phyloP scores from a whole-genome alignment of 1,284 basidiomycete genomes.

The Malassezia brasiliensis region DNA sequence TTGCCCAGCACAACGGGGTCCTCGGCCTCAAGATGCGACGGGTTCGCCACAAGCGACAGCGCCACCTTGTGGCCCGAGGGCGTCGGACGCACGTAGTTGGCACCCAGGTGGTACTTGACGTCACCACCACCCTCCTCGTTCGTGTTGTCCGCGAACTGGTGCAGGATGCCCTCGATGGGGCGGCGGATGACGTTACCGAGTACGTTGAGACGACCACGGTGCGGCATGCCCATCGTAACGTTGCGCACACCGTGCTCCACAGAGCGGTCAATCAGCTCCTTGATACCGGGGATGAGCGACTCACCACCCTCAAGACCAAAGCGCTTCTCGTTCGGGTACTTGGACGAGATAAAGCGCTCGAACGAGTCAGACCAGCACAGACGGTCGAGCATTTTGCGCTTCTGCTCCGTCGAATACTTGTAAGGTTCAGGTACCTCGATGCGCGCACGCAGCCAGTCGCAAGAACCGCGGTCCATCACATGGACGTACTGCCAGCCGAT shows the following conservation, averaged over 20 bases:
- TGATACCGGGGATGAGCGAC: constrained; percentile 95
- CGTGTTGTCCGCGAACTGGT: constrained; percentile 70
- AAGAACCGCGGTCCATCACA: constrained; percentile 95
- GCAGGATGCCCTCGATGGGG: constrained; percentile 93
- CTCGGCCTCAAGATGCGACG: constrained; percentile 92
- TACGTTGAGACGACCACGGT: constrained; percentile 95
- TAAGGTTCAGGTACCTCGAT: constrained; percentile 94
- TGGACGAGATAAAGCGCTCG: constrained; percentile 95
- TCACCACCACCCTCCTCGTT: constrained; percentile 66
- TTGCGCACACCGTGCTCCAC: constrained; percentile 92
- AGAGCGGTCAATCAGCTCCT: constrained; percentile 88
- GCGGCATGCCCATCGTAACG: constrained; percentile 97
- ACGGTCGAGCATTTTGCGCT: constrained; percentile 95
- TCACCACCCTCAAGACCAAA: constrained; percentile 99
- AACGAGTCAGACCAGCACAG: constrained; percentile 99
- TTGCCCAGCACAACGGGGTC: constrained; percentile 97
- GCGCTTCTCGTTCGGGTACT: constrained; percentile 98
- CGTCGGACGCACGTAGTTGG: constrained; percentile 96
- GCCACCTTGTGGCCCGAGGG: constrained; percentile 96
- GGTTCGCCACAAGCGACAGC: constrained; percentile 94
- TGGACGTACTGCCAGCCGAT: constrained; percentile 96
- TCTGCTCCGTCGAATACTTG: constrained; percentile 96
- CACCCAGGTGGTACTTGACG: constrained; percentile 96
- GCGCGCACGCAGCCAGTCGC: constrained; percentile 97
- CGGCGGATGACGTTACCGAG: constrained; percentile 97